Conservation (phyloP, 1,139 yeast genomes). For the Blastobotrys buckinghamii region DNA sequence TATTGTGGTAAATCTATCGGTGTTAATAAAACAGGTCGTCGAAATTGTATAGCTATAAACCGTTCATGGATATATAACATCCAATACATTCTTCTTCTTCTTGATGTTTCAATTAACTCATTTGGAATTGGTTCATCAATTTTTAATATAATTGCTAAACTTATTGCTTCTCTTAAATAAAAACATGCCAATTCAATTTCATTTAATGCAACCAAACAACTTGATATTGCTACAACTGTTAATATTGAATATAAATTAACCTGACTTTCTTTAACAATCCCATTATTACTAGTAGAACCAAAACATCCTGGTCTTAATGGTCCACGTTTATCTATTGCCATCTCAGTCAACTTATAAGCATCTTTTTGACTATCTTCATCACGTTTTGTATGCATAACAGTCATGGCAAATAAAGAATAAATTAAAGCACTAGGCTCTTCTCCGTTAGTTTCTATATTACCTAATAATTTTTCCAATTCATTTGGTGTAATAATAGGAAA, state of each 20-base stretch:
- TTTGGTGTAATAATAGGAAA: conserved; percentile 17
- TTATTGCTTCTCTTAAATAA: conserved; percentile 20
- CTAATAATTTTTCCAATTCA: conserved; percentile 14
- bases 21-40: conserved; percentile 14
- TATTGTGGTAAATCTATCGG: conserved; percentile 16
- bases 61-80: conserved; percentile 21
- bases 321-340: conserved; percentile 16
- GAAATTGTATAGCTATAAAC: conserved; percentile 19
- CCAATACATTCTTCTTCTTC: conserved; percentile 20
- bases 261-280: neutral
- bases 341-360: conserved; percentile 8
- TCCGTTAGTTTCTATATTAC: conserved; percentile 4
- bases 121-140: conserved; percentile 6
- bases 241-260: conserved; percentile 12
- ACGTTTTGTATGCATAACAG: conserved; percentile 15
- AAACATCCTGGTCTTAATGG: conserved; percentile 10
- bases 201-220: conserved; percentile 15
- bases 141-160: conserved; percentile 16
- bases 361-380: neutral
- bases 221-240: conserved; percentile 15
- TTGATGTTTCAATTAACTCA: conserved; percentile 13
- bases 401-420: conserved; percentile 17
- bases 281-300: neutral
- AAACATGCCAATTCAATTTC: conserved; percentile 18
- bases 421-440: conserved; percentile 14